Evolutionary conservation across 805 yeast genomes (phyloP).

Genomic region (Candida maris): DNA sequence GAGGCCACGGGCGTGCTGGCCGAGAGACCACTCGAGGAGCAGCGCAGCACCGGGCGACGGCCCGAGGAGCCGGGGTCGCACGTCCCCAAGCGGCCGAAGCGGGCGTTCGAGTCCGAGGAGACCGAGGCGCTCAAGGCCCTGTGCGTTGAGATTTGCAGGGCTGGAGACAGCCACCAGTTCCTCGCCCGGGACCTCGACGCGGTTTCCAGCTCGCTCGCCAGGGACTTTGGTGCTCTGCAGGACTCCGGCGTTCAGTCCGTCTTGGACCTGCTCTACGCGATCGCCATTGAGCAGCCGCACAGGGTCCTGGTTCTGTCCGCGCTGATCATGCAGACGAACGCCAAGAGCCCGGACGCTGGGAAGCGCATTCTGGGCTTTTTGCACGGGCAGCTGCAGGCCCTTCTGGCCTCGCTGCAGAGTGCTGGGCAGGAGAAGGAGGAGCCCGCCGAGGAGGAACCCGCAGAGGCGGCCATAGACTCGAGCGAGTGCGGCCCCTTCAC

Average conservation of each 20-base stretch:
- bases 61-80: not conserved
- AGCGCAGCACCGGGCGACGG: not conserved
- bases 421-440: conserved; percentile 15
- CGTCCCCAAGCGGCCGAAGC: conserved; percentile 12
- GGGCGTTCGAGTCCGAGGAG: conserved; percentile 17
- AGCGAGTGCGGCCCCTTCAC: conserved; percentile 59
- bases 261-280: conserved; percentile 61
- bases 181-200: conserved; percentile 53
- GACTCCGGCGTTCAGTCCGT: conserved; percentile 57
- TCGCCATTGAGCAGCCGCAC: conserved; percentile 86
- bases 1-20: conserved; percentile 2
- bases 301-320: conserved; percentile 72
- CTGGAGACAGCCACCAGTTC: conserved; percentile 48
- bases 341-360: conserved; percentile 62
- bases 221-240: conserved; percentile 55
- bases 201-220: conserved; percentile 62
- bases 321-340: conserved; percentile 61
- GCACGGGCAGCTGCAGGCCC: conserved; percentile 57
- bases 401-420: conserved; percentile 36
- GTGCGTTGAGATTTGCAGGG: conserved; percentile 49
- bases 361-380: conserved; percentile 65
- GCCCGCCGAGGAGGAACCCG: conserved; percentile 11
- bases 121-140: conserved; percentile 41
- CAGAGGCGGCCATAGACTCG: conserved; percentile 20
- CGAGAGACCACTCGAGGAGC: not conserved